Conservation (phyloP, 2,329 filamentous ascomycete genomes). For the Chaetothyriales sp. region DNA sequence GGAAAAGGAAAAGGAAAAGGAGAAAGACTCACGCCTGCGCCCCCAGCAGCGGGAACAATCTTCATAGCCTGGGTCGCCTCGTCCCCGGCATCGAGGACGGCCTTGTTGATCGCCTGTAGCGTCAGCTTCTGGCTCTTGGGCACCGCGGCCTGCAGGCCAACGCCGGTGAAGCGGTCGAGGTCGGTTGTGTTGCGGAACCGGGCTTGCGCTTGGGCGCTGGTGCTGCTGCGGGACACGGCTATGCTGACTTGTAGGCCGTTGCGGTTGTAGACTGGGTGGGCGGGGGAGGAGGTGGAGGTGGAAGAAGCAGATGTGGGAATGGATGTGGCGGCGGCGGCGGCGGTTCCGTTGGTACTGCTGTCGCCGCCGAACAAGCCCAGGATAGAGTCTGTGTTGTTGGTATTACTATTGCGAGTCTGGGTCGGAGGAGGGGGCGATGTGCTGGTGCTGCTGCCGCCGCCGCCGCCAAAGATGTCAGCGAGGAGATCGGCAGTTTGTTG, state of each 20-base stretch:
- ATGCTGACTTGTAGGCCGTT: constrained; percentile 72
- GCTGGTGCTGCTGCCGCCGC: constrained; percentile 33
- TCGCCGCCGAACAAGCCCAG: constrained; percentile 66
- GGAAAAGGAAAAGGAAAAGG: neutral
- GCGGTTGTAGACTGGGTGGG: constrained; percentile 66
- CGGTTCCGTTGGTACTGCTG: constrained; percentile 14
- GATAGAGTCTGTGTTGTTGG: constrained; percentile 58
- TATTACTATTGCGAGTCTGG: no score
- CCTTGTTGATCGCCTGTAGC: constrained; percentile 71
- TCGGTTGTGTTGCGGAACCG: constrained; percentile 66
- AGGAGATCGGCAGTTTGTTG: constrained; percentile 68
- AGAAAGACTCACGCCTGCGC: constrained; percentile 61
- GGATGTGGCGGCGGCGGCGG: constrained; percentile 33
- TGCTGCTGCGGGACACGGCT: constrained; percentile 63
- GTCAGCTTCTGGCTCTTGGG: constrained; percentile 93
- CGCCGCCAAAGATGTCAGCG: constrained; percentile 76
- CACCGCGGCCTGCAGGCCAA: constrained; percentile 84
- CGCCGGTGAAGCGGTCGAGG: constrained; percentile 50
- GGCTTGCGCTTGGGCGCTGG: constrained; percentile 58
- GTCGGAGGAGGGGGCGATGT: constrained; percentile 26
- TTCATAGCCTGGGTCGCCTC: constrained; percentile 88
- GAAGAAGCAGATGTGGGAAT: constrained; percentile 28
- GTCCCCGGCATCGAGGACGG: constrained; percentile 58
- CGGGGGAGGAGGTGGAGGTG: constrained; percentile 30
- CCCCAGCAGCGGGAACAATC: constrained; percentile 64